Evolutionary conservation across 305 asterid genomes (phyloP).

Genomic region (Euphrasia arctica): DNA sequence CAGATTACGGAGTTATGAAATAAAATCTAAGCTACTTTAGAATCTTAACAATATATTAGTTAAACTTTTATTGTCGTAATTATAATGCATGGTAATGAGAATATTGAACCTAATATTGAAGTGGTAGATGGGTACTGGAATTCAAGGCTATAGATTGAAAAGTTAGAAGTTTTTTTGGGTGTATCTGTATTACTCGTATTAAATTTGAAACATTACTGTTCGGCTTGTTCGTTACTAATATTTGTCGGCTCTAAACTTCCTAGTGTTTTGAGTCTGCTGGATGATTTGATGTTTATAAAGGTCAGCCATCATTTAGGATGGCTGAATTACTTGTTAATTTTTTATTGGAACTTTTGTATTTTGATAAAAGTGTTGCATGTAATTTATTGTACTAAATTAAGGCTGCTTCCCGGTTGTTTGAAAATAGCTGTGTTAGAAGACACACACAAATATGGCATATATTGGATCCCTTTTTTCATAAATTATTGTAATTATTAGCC

Average conservation of each 20-base stretch:
- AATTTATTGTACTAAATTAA: constrained; percentile 2
- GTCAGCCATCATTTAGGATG: neutral
- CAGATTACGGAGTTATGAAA: neutral
- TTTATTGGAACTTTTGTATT: neutral
- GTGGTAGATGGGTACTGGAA: neutral
- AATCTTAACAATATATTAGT: neutral
- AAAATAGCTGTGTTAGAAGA: neutral
- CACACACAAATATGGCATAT: neutral
- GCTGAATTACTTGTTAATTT: neutral
- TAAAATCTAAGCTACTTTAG: neutral
- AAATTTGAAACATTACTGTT: neutral
- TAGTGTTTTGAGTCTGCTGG: too few species aligned
- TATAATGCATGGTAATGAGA: neutral
- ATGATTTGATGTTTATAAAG: too few species aligned
- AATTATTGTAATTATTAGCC: neutral
- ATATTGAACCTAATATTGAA: too few species aligned
- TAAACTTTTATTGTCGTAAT: neutral
- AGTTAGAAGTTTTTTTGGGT: neutral
- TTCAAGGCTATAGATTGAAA: neutral
- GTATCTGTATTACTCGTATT: neutral
- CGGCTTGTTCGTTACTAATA: too few species aligned
- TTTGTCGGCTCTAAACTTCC: too few species aligned
- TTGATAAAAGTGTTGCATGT: neutral
- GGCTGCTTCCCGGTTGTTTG: neutral
- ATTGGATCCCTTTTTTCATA: neutral